Base-by-base conservation (phyloP, 805 yeast species). In the Metschnikowia picachoensis region DNA sequence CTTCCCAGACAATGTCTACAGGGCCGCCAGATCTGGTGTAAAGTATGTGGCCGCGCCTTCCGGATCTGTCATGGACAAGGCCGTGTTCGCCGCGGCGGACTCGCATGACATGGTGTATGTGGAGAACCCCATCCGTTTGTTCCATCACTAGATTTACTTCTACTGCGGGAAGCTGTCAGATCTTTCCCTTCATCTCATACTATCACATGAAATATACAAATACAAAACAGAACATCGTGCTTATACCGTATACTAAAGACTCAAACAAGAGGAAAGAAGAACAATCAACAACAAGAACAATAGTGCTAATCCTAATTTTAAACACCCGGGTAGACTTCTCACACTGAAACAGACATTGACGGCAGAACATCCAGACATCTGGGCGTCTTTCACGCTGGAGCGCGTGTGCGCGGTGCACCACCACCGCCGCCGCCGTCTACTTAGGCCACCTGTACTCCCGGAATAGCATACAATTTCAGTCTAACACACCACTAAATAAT, bases 1-100 rank as follows among this genome's bases (percentile, higher is more conserved):
- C 72, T 94, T 94, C 94, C 94, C 98, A 56, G 99, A 94, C 71
- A 94, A 94, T 65, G 96, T 94, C 58, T 90, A 92, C 82, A 83
- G 99, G 70, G 98, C 98, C 55, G 97, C 83, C 43, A 83, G 87
- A 77, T 85, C 95, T 15, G 99, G 99, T 67, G 99, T 91, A 59
- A 89, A 88, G 70, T 94, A 76, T 74, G 78, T 94, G 65, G 95
- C 96, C 61, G 99, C 99, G 43, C 96, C 99, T 48, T 81, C 95
- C 41, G 99, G 99, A 48, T 89, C 97, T 16, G 97, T 94, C 52
- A 92, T 89, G 89, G 99, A 94, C 73, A 84, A 87, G 75, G 96
- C 91, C 47, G 99, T 94, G 37, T 82, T 92, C 55, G 89, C 82
- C 50, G 97, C 98, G 52, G 99, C 98, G 56, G 96, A 94, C 72